Evolutionary conservation across 2,329 filamentous ascomycete species (phyloP).

Genomic region (Dothistroma pini): DNA sequence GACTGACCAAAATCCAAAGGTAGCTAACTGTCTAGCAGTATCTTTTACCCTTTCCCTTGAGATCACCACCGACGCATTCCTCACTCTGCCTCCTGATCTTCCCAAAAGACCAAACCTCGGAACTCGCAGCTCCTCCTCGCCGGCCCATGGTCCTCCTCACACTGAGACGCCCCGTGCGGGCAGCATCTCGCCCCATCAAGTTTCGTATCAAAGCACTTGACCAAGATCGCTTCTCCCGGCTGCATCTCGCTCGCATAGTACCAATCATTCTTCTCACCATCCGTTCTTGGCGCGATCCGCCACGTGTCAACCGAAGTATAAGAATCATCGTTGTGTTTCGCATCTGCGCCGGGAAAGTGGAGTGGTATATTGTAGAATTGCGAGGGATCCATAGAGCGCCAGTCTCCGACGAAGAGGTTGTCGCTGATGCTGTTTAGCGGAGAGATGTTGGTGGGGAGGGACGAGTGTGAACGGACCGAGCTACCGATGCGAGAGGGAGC

Average conservation of each 20-base stretch:
- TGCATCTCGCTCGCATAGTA: conserved; percentile 63
- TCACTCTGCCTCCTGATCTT: conserved; percentile 1
- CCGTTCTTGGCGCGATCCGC: background rate
- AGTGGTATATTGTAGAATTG: background rate
- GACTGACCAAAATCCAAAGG: no score
- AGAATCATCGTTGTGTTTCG: background rate
- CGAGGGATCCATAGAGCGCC: conserved; percentile 2
- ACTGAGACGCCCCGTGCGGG: conserved; percentile 5
- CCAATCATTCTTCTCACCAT: conserved; percentile 49
- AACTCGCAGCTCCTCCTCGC: conserved; percentile 9
- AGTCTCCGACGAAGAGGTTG: conserved; percentile 9
- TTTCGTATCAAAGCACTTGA: conserved; percentile 62
- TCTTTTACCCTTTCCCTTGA: no score
- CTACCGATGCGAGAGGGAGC: conserved; percentile 5
- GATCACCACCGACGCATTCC: background rate
- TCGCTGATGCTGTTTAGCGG: background rate
- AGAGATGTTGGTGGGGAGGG: no score
- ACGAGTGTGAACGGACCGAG: background rate
- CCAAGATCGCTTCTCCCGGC: conserved; percentile 53
- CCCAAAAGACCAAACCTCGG: conserved; percentile 8
- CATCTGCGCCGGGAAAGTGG: conserved; percentile 30
- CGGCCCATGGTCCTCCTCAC: conserved; percentile 5
- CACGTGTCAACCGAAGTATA: background rate
- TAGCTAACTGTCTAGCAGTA: no score
- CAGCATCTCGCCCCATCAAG: conserved; percentile 23